Evolutionary conservation across 2,329 filamentous ascomycete genomes (phyloP), one percentile per base, ranked within the genome.

Genomic region (Sarocladium brachiariae): DNA sequence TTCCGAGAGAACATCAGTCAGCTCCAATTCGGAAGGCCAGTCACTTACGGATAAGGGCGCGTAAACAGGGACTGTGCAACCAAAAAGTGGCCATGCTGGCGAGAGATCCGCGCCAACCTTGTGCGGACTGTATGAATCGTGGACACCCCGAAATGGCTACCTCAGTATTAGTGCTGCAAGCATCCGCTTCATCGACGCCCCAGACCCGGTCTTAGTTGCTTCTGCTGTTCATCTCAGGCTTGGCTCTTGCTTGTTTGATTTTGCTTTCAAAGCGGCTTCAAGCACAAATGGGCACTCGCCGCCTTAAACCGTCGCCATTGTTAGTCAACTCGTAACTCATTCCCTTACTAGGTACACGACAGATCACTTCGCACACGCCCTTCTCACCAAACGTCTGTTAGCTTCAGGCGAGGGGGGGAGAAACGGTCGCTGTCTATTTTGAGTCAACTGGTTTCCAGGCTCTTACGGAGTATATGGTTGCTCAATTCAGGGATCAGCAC

Each of bases 41-140:
- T n/a, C n/a, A 23, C 21, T 14, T 19, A 43, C 7, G 39, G 8
- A 27, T 14, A n/a, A n/a, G n/a, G 23, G 19, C 5, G 39, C 7
- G 11, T 3, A 43, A 7, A 14, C 7, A 6, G 13, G 39, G n/a
- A n/a, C n/a, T 43, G 39, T 19, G 14, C n/a, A n/a, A n/a, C n/a
- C n/a, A n/a, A n/a, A n/a, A n/a, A n/a, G n/a, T 27, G 21, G 39
- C n/a, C 39, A 14, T 25, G 21, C 21, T 16, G 39, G 39, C 21
- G 39, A 43, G 23, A 43, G 39, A 43, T 43, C 39, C 39, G 39
- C 39, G 39, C 23, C 39, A 43, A 43, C 39, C 39, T 43, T 43
- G 39, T 25, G n/a, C 14, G 4, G 11, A 4, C 23, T 25, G 39
- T 25, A 19, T 43, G 39, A 43, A 43, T 43, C 39, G 39, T 43